phyloP scores from a whole-genome alignment of 2,329 filamentous ascomycete genomes.

The Moelleriella libera region DNA sequence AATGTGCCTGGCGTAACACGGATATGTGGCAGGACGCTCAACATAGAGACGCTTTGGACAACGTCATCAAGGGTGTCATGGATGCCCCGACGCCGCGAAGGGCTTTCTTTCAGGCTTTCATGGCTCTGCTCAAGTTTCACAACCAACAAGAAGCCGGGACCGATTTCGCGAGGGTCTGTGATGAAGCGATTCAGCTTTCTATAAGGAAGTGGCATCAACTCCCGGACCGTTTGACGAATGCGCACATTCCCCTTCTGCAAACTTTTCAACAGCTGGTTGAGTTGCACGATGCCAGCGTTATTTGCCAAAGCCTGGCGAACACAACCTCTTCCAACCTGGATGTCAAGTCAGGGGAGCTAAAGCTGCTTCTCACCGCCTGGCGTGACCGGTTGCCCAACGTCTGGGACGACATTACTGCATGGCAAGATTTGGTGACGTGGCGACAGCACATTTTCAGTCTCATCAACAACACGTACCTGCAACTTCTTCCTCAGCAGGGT shows the following conservation, averaged over 20 bases:
- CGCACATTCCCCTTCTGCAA: constrained; percentile 86
- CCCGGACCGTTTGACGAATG: constrained; percentile 84
- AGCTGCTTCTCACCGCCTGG: constrained; percentile 88
- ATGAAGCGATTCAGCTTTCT: constrained; percentile 93
- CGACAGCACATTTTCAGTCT: constrained; percentile 96
- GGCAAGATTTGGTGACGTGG: constrained; percentile 99
- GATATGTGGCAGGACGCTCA: constrained; percentile 87
- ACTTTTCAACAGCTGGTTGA: constrained; percentile 98
- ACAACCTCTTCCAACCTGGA: constrained; percentile 82
- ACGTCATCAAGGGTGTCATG: constrained; percentile 91
- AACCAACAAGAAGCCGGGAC: constrained; percentile 65
- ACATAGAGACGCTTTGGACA: constrained; percentile 79
- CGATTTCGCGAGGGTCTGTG: constrained; percentile 82
- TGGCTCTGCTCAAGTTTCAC: constrained; percentile 88
- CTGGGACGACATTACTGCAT: constrained; percentile 98
- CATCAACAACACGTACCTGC: constrained; percentile 88
- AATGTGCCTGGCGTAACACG: constrained; percentile 89
- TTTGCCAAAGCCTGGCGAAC: constrained; percentile 76
- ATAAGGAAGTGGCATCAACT: constrained; percentile 98
- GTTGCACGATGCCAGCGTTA: constrained; percentile 91
- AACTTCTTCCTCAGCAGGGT: constrained; percentile 64
- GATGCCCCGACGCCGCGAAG: constrained; percentile 89
- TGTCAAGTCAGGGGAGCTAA: constrained; percentile 87
- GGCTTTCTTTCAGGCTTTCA: constrained; percentile 97
- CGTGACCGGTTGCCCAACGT: constrained; percentile 89